phyloP scores from a whole-genome alignment of 108 stramenopile species.

The Cyclotella distinguenda region DNA sequence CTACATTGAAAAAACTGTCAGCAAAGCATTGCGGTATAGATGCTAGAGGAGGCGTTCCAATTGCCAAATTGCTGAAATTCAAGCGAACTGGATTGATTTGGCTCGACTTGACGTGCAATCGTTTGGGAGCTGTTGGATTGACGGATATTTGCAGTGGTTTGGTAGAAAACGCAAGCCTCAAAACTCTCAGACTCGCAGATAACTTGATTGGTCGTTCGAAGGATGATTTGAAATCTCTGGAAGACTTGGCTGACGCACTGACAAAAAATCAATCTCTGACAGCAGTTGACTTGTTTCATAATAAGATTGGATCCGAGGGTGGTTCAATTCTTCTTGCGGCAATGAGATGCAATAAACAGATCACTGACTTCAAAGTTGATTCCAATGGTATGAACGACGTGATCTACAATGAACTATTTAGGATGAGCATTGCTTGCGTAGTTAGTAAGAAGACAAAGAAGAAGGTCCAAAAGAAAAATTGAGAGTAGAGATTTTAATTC shows the following conservation, averaged over 20 bases:
- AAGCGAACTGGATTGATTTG: conserved; percentile 29
- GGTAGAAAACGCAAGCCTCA: conserved; percentile 32
- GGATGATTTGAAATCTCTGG: conserved; percentile 33
- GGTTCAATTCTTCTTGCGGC: conserved; percentile 20
- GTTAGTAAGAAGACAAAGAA: conserved; percentile 20
- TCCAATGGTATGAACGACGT: conserved; percentile 20
- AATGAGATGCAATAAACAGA: conserved; percentile 19
- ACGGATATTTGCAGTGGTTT: conserved; percentile 42
- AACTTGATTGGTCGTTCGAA: conserved; percentile 40
- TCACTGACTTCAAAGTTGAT: conserved; percentile 35
- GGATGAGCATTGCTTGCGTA: conserved; percentile 5
- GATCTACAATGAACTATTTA: conserved; percentile 23
- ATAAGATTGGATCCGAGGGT: conserved; percentile 46
- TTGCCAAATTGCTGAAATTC: conserved; percentile 51
- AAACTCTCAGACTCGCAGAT: conserved; percentile 43
- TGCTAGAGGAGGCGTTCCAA: conserved; percentile 34
- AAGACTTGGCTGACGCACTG: conserved; percentile 33
- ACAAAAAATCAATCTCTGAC: conserved; percentile 19
- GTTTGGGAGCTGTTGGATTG: conserved; percentile 42
- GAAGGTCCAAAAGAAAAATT: conserved; percentile 25
- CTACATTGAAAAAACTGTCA: conserved; percentile 52
- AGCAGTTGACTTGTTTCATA: conserved; percentile 51
- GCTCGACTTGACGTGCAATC: conserved; percentile 47
- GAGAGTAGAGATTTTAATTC: conserved; percentile 4
- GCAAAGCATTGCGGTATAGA: conserved; percentile 51